These are phyloP conservation scores for Epichloe baconii DNA, from an alignment of 2,329 filamentous ascomycete genomes.

Conservation along the genomic window DNA sequence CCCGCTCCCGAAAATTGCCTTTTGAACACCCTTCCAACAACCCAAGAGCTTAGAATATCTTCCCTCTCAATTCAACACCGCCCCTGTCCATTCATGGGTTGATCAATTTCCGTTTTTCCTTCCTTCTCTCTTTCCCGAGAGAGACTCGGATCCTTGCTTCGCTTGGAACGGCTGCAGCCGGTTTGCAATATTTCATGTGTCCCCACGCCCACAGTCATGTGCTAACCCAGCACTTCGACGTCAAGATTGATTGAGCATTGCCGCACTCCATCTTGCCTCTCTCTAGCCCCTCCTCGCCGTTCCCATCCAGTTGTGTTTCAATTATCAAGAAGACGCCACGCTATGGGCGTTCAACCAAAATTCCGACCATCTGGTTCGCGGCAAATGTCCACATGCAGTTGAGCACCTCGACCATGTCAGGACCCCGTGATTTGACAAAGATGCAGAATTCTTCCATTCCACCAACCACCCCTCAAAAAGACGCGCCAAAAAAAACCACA, in stretches of 20 bases:
- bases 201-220: background rate
- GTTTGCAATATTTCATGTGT: background rate
- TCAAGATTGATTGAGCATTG: background rate
- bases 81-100: background rate
- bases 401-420: slow-evolving; percentile 7
- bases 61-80: background rate
- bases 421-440: slow-evolving; percentile 9
- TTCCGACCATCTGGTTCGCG: background rate
- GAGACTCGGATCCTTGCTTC: background rate
- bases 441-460: slow-evolving; percentile 4
- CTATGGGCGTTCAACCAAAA: slow-evolving; percentile 1
- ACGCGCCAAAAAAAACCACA: slow-evolving; percentile 6
- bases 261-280: background rate
- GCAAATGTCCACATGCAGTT: slow-evolving; percentile 3
- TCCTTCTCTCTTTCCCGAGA: background rate
- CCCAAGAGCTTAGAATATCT: background rate
- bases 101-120: background rate
- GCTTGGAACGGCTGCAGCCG: background rate
- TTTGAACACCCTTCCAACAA: background rate
- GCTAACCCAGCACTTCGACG: background rate
- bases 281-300: background rate
- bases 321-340: slow-evolving; percentile 4
- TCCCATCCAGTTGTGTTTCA: background rate
- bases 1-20: background rate
- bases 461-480: background rate